Percentiles rank a stretch among this genome's conserved stretches.
Conservation (phyloP, 495 filamentous ascomycete species). For the Tricharina praecox region DNA sequence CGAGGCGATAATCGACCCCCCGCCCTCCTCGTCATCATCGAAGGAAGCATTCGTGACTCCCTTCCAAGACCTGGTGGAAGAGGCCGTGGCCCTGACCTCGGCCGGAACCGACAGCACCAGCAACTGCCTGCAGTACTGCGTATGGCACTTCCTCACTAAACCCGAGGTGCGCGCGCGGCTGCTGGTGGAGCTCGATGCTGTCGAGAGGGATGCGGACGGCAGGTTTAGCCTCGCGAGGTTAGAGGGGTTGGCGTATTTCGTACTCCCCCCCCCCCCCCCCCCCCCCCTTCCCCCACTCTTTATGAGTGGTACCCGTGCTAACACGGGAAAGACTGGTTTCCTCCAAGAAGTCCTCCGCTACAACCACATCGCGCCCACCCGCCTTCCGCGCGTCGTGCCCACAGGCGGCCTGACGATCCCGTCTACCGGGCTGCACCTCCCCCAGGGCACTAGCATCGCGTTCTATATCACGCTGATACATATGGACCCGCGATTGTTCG, state of each 20-base stretch:
- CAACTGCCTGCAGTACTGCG: constrained; percentile 1
- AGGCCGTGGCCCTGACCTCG: constrained; percentile 6
- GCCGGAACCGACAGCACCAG: constrained; percentile 9
- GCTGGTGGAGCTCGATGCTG: not conserved
- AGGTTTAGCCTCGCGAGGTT: not conserved
- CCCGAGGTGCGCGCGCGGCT: not conserved
- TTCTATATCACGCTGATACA: not conserved
- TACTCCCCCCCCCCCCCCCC: not conserved
- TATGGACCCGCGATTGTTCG: not conserved
- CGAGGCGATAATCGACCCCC: not conserved
- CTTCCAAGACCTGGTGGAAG: constrained; percentile 8
- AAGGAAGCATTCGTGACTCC: too few relatives aligned
- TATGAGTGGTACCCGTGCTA: too few relatives aligned
- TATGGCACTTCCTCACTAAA: constrained; percentile 8
- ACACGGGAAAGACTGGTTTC: not conserved
- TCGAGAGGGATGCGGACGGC: not conserved
- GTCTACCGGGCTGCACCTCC: constrained; percentile 1
- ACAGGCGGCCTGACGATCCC: not conserved
- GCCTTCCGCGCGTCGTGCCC: constrained; percentile 8
- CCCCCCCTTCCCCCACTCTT: not conserved
- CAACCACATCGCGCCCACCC: not conserved
- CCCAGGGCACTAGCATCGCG: constrained; percentile 2
- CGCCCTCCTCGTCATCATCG: not conserved
- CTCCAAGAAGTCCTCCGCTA: not conserved
- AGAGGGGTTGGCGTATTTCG: not conserved